Conservation (phyloP, 2,329 filamentous ascomycete species). For the Colletotrichum sp. region DNA sequence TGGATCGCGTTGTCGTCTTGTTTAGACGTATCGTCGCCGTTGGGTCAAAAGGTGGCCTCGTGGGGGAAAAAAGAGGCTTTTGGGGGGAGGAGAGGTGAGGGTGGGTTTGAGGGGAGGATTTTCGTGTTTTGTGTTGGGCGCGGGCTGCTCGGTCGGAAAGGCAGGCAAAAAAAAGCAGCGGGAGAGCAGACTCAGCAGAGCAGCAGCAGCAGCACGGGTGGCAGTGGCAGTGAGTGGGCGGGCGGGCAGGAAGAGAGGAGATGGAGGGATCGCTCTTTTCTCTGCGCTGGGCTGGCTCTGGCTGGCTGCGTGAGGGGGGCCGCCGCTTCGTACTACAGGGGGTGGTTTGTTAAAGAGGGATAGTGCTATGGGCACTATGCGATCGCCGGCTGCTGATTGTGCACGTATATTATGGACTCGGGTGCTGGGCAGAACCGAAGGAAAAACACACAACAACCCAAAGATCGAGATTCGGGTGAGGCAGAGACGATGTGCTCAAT, state of each 20-base stretch:
- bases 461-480: neutral
- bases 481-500: neutral
- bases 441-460: neutral
- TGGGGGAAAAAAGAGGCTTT: slow-evolving; percentile 7
- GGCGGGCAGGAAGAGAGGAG: neutral
- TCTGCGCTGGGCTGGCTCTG: neutral
- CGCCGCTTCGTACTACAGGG: slow-evolving; percentile 19
- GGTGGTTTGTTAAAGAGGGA: slow-evolving; percentile 18
- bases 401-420: slow-evolving; percentile 1
- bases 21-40: slow-evolving; percentile 22
- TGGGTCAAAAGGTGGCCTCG: slow-evolving; percentile 14
- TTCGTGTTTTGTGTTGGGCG: slow-evolving; percentile 27
- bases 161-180: neutral
- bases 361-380: slow-evolving; percentile 23
- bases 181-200: neutral
- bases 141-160: slow-evolving; percentile 24
- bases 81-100: slow-evolving; percentile 15
- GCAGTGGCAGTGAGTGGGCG: neutral
- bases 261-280: slow-evolving; percentile 20
- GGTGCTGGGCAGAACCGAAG: neutral
- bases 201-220: neutral
- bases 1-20: slow-evolving; percentile 19
- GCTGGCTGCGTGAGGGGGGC: neutral
- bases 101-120: slow-evolving; percentile 24
- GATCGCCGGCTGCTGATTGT: slow-evolving; percentile 16